phyloP scores from a whole-genome alignment of 2,329 filamentous ascomycete species.

The Venturia asperata region DNA sequence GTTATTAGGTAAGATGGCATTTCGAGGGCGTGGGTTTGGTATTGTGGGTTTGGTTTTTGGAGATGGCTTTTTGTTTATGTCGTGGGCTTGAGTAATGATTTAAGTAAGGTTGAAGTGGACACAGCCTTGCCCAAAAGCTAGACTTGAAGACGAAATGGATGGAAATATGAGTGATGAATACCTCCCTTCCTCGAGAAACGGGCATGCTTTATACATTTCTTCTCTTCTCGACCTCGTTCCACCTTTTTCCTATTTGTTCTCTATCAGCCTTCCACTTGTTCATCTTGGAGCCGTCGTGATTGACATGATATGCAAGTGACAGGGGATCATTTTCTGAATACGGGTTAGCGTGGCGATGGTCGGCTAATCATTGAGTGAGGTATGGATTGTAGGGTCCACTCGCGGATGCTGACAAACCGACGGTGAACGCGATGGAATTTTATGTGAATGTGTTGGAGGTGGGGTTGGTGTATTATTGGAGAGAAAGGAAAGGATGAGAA shows the following conservation, averaged over 20 bases:
- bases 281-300: not conserved
- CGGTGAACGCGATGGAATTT: not conserved
- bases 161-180: not conserved
- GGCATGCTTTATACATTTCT: not conserved
- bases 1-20: conserved; percentile 32
- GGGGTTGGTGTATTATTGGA: not conserved
- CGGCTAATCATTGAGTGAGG: not conserved
- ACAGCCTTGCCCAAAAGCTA: not conserved
- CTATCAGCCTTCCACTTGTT: not conserved
- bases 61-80: not conserved
- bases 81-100: no score
- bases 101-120: not conserved
- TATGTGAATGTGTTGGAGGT: not conserved
- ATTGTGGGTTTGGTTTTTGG: not conserved
- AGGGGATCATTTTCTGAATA: not conserved
- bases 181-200: not conserved
- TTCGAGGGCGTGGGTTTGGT: not conserved
- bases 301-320: not conserved
- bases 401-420: not conserved
- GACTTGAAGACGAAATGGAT: not conserved
- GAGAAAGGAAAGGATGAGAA: not conserved
- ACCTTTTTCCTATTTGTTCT: not conserved
- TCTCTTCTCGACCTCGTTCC: not conserved
- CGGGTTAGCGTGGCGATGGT: not conserved
- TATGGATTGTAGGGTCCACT: not conserved